These are phyloP conservation scores for Periconia sp. DNA, from an alignment of 2,329 filamentous ascomycete species.

Conservation along the genomic window DNA sequence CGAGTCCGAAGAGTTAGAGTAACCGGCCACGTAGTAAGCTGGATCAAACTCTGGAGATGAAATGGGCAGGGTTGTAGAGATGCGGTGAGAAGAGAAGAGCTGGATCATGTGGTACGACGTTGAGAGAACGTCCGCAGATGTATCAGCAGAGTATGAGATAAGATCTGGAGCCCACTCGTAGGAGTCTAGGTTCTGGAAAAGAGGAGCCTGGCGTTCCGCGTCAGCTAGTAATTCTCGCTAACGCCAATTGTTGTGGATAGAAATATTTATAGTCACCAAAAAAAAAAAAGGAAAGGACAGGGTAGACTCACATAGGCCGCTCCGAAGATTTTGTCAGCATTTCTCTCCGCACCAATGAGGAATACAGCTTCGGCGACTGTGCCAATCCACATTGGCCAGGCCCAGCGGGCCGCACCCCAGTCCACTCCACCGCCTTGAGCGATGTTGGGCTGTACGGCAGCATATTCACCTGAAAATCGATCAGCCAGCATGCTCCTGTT, in stretches of 20 bases:
- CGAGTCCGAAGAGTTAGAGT: constrained; percentile 50
- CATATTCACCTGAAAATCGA: too few relatives aligned
- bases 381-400: constrained; percentile 54
- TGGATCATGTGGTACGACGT: too few relatives aligned
- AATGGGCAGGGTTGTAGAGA: constrained; percentile 21
- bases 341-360: constrained; percentile 69
- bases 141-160: constrained; percentile 49
- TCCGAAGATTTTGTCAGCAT: constrained; percentile 64
- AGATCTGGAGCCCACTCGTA: constrained; percentile 47
- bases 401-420: constrained; percentile 31
- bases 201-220: too few relatives aligned
- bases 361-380: constrained; percentile 70
- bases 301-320: constrained; percentile 49
- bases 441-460: constrained; percentile 40
- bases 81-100: too few relatives aligned
- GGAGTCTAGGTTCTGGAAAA: constrained; percentile 42
- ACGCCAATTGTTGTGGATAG: too few relatives aligned
- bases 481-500: too few relatives aligned
- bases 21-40: constrained; percentile 32
- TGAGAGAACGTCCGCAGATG: too few relatives aligned
- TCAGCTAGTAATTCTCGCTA: too few relatives aligned
- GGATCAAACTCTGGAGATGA: too few relatives aligned
- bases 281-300: too few relatives aligned
- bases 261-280: too few relatives aligned
- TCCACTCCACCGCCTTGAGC: too few relatives aligned